phyloP scores from a whole-genome alignment of 2,329 filamentous ascomycete genomes.

The Ophiocordyceps camponoti-rufipedis region DNA sequence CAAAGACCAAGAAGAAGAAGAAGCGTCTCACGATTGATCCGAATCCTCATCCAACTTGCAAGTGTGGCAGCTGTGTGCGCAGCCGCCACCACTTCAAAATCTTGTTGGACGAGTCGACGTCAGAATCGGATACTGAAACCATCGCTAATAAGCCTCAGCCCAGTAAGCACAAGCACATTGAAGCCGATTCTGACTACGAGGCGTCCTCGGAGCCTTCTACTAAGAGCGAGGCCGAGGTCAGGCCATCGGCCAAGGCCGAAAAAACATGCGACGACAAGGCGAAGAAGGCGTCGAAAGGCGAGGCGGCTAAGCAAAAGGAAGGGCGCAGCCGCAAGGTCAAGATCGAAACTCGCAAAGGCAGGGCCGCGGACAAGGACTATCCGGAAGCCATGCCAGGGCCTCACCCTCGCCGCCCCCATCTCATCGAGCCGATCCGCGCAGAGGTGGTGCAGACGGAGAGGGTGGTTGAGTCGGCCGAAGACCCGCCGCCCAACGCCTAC shows the following conservation, averaged over 20 bases:
- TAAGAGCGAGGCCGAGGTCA: neutral
- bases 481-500: conserved; percentile 41
- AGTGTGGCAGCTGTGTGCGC: no score
- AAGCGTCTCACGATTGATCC: no score
- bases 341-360: conserved; percentile 10
- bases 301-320: neutral
- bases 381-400: conserved; percentile 12
- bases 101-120: no score
- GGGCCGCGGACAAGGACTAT: conserved; percentile 6
- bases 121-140: neutral
- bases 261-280: neutral
- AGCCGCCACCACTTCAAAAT: no score
- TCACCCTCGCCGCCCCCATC: conserved; percentile 19
- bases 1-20: no score
- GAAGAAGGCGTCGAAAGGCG: neutral
- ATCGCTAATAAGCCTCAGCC: conserved; percentile 5
- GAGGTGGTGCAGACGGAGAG: conserved; percentile 37
- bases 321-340: conserved; percentile 2
- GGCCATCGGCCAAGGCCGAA: neutral
- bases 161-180: neutral
- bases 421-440: conserved; percentile 27
- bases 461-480: conserved; percentile 29
- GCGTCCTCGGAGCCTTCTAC: neutral
- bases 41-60: no score
- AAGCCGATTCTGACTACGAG: neutral